Evolutionary conservation across 2,329 filamentous ascomycete genomes (phyloP), one percentile per base, ranked within the genome.

Genomic region (Penicillium sp.): DNA sequence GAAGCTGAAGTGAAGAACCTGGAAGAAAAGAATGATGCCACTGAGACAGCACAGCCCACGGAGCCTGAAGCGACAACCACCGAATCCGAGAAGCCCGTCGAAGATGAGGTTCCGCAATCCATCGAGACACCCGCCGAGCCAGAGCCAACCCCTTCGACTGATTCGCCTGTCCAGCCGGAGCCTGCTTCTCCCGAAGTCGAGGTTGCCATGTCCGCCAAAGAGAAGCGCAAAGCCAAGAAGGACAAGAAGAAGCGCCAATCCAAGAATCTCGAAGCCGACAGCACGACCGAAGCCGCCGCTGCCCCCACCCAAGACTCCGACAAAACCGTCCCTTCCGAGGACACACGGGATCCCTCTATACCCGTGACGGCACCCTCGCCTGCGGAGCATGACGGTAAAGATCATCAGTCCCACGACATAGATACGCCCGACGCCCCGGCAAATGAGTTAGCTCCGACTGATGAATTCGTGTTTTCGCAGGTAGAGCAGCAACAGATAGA

Each of bases 211-310:
- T 67, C 72, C 7, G 59, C 70, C 33, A 70, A 76, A 46, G 65
- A 67, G 52, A 78, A 75, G 56, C 75, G 78, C 62, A 82, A 80
- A 59, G 76, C 70, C 10, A 81, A 81, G 60, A 79, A 80, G 59
- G 80, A 81, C 54, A 75, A 77, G 26, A 74, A 72, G 57, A 72
- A 68, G 55, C 69, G 66, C 42, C 66, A 69, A 34, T 73, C 71
- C 14, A 69, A 71, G 48, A 66, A 53, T 44, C 54, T 62, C 40
- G 66, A 67, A 42, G 53, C 48, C 42, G 62, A 66, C 13, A 47
- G 37, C 6, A 13, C 26, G 6, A 45, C 42, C 21, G 43, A 47
- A 19, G 5, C 46, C 19, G 29, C 43, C 48, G 8, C 51, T 23
- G 26, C 45, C 48, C 33, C 51, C 24, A 14, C 52, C 42, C 60